Evolutionary conservation across 1,139 yeast genomes (phyloP).

Genomic region (Hanseniaspora uvarum): DNA sequence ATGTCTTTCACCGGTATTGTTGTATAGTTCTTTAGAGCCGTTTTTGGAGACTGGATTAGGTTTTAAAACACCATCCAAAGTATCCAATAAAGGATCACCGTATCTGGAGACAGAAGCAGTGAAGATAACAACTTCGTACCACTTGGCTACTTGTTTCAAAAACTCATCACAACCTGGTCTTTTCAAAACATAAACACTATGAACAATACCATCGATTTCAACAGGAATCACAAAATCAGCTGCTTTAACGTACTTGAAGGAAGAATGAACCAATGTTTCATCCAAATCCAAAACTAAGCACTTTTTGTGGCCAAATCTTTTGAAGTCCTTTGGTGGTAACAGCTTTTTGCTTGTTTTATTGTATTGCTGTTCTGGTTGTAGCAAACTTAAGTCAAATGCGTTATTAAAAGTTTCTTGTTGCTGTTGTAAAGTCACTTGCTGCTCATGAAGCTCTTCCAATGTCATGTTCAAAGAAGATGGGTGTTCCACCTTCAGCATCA

Average conservation of each 20-base stretch:
- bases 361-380: constrained; percentile 61
- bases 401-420: constrained; percentile 20
- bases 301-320: constrained; percentile 46
- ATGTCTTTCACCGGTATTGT: constrained; percentile 36
- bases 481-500: constrained; percentile 3
- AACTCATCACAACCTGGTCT: constrained; percentile 98
- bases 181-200: constrained; percentile 90
- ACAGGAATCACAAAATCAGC: constrained; percentile 95
- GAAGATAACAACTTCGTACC: constrained; percentile 90
- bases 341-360: constrained; percentile 57
- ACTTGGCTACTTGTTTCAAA: constrained; percentile 66
- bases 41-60: constrained; percentile 14
- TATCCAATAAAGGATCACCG: constrained; percentile 90
- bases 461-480: constrained; percentile 5
- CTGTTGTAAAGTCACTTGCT: constrained; percentile 2
- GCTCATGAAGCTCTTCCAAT: constrained; percentile 8
- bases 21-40: constrained; percentile 18
- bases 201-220: constrained; percentile 79
- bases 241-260: constrained; percentile 79
- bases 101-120: constrained; percentile 92
- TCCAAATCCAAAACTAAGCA: constrained; percentile 87
- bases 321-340: constrained; percentile 39
- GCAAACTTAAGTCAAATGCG: constrained; percentile 44
- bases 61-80: constrained; percentile 47
- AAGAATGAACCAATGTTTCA: constrained; percentile 92